A percentile compares a stretch with the other conserved stretches of the same genome.
Conservation (phyloP, 1,139 yeast species). For the Magnusiomyces tetraspermus region DNA sequence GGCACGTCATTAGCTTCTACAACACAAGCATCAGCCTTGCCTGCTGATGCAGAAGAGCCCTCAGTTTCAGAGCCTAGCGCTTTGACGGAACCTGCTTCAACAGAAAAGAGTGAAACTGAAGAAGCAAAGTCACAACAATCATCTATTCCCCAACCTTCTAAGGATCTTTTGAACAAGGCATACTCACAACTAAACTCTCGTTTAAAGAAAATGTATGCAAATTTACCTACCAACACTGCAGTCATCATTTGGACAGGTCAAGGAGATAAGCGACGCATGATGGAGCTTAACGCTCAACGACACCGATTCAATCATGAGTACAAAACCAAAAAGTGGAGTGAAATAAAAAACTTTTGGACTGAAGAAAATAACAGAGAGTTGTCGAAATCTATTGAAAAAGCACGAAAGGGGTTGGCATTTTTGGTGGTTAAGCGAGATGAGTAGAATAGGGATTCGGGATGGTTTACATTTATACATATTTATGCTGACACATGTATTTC, state of each 20-base stretch:
- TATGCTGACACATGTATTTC: too few species aligned
- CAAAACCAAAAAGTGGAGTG: constrained; percentile 38
- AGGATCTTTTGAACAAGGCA: neutral
- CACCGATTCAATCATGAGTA: constrained; percentile 37
- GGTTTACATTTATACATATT: too few species aligned
- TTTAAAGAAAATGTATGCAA: constrained; percentile 41
- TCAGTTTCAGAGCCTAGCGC: neutral
- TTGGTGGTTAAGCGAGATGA: constrained; percentile 25
- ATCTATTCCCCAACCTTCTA: neutral
- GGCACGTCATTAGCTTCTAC: neutral
- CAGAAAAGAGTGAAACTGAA: neutral
- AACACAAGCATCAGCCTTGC: neutral
- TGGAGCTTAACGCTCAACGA: constrained; percentile 38
- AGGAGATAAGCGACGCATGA: constrained; percentile 51
- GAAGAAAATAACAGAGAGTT: constrained; percentile 39
- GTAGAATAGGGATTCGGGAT: too few species aligned
- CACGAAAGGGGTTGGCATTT: constrained; percentile 42
- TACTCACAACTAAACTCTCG: constrained; percentile 35
- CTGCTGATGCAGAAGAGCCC: neutral
- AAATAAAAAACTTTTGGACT: constrained; percentile 45
- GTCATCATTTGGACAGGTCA: constrained; percentile 54
- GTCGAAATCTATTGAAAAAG: constrained; percentile 33
- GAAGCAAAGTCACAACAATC: neutral
- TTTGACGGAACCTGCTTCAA: neutral
- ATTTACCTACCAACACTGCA: constrained; percentile 50